Conservation (phyloP, 2,329 filamentous ascomycete species). For the Beauveria varroae region DNA sequence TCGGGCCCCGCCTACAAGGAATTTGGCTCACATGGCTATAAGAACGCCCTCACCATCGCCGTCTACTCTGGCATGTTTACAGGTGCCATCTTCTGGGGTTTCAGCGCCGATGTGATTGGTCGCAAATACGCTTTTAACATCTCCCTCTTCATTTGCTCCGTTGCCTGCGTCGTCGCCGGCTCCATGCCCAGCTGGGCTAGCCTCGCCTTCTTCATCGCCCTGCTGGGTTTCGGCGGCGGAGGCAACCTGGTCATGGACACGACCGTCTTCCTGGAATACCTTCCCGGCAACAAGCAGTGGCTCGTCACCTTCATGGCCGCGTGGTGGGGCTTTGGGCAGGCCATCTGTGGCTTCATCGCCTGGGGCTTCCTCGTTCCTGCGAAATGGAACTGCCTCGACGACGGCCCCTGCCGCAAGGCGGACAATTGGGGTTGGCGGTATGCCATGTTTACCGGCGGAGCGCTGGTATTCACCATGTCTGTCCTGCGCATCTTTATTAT, state of each 20-base stretch:
- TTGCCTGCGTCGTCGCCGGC: constrained; percentile 54
- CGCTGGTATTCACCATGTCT: constrained; percentile 36
- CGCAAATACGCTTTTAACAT: constrained; percentile 62
- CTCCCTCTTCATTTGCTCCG: constrained; percentile 54
- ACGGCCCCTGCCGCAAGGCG: constrained; percentile 36
- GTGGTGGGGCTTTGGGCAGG: constrained; percentile 47
- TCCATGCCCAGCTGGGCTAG: constrained; percentile 59
- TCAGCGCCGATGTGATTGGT: constrained; percentile 60
- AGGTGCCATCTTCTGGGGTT: constrained; percentile 61
- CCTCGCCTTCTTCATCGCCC: constrained; percentile 54
- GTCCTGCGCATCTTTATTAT: constrained; percentile 38
- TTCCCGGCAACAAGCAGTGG: constrained; percentile 40
- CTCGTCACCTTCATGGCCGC: constrained; percentile 37
- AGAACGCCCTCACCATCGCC: constrained; percentile 52
- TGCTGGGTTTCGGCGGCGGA: constrained; percentile 54
- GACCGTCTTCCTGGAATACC: constrained; percentile 44
- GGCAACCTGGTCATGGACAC: constrained; percentile 45
- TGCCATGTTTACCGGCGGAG: constrained; percentile 37
- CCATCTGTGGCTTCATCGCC: constrained; percentile 36
- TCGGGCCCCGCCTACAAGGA: constrained; percentile 50
- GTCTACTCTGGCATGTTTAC: constrained; percentile 48
- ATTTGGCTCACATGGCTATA: constrained; percentile 47
- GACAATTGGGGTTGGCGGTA: constrained; percentile 45
- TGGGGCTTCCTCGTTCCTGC: constrained; percentile 43
- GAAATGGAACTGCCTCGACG: constrained; percentile 31